phyloP scores from a whole-genome alignment of 2,329 filamentous ascomycete species.

The Capronia americana region DNA sequence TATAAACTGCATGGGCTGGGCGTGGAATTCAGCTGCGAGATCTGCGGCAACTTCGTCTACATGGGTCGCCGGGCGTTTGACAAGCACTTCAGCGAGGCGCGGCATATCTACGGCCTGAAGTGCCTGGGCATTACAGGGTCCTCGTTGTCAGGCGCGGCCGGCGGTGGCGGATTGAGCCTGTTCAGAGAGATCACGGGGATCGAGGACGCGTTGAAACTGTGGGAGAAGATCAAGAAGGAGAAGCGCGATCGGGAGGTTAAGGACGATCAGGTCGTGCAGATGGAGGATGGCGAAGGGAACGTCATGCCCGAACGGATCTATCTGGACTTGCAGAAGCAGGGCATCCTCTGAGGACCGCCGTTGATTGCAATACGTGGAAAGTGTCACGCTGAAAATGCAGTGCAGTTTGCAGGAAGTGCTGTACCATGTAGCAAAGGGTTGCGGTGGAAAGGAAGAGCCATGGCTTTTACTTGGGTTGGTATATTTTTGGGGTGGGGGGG shows the following conservation, averaged over 20 bases:
- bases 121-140: slow-evolving; percentile 80
- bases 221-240: slow-evolving; percentile 89
- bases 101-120: slow-evolving; percentile 91
- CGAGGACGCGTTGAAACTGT: slow-evolving; percentile 83
- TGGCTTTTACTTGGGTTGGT: neutral
- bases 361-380: no score
- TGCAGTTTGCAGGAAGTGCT: neutral
- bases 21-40: slow-evolving; percentile 93
- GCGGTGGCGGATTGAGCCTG: slow-evolving; percentile 72
- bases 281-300: slow-evolving; percentile 97
- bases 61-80: slow-evolving; percentile 96
- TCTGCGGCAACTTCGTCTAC: slow-evolving; percentile 98
- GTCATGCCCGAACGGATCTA: slow-evolving; percentile 99
- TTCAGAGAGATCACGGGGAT: slow-evolving; percentile 95
- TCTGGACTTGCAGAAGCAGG: slow-evolving; percentile 91
- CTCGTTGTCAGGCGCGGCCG: slow-evolving; percentile 22
- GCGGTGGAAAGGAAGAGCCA: neutral
- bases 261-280: slow-evolving; percentile 73
- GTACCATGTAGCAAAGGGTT: neutral
- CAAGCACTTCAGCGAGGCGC: slow-evolving; percentile 95
- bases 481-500: no score
- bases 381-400: neutral
- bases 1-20: slow-evolving; percentile 96
- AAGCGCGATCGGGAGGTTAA: slow-evolving; percentile 74
- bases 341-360: slow-evolving; percentile 67